Percentiles rank a stretch among this genome's conserved stretches.
phyloP scores from a whole-genome alignment of 1,284 basidiomycete genomes.

The Fomitiporia mediterranea region DNA sequence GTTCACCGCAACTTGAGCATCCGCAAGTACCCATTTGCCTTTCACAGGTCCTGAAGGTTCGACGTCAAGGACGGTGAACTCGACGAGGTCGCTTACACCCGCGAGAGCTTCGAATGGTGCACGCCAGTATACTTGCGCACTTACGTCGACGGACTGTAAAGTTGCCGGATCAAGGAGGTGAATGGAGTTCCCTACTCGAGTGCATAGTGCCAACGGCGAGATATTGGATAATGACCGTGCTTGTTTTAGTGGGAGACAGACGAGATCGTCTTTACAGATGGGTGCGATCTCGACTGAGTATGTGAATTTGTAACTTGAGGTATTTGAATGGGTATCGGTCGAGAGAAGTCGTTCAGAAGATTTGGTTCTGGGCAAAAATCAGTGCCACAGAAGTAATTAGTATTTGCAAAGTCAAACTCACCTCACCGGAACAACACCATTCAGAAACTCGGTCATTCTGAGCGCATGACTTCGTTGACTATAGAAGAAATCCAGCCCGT shows the following conservation, averaged over 20 bases:
- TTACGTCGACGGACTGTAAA: slow-evolving; percentile 79
- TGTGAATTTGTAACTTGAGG: slow-evolving; percentile 96
- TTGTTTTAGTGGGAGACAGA: slow-evolving; percentile 81
- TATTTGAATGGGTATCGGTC: slow-evolving; percentile 86
- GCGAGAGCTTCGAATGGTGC: slow-evolving; percentile 84
- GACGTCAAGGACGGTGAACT: slow-evolving; percentile 94
- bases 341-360: slow-evolving; percentile 92
- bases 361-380: slow-evolving; percentile 60
- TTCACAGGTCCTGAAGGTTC: slow-evolving; percentile 72
- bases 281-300: slow-evolving; percentile 98
- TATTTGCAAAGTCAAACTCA: slow-evolving; percentile 34
- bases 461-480: slow-evolving; percentile 85
- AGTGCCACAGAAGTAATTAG: no score
- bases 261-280: slow-evolving; percentile 96
- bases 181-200: slow-evolving; percentile 87
- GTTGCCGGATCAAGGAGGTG: slow-evolving; percentile 90
- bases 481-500: slow-evolving; percentile 98
- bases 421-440: slow-evolving; percentile 84
- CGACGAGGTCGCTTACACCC: slow-evolving; percentile 80
- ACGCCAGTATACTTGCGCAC: slow-evolving; percentile 86
- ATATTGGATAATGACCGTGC: slow-evolving; percentile 87
- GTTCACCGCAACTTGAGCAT: slow-evolving; percentile 89
- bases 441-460: slow-evolving; percentile 97
- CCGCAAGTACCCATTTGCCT: slow-evolving; percentile 83
- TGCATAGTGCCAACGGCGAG: slow-evolving; percentile 81